Base-by-base conservation (phyloP, 148 eudicot genomes). In the Diospyros kaki region DNA sequence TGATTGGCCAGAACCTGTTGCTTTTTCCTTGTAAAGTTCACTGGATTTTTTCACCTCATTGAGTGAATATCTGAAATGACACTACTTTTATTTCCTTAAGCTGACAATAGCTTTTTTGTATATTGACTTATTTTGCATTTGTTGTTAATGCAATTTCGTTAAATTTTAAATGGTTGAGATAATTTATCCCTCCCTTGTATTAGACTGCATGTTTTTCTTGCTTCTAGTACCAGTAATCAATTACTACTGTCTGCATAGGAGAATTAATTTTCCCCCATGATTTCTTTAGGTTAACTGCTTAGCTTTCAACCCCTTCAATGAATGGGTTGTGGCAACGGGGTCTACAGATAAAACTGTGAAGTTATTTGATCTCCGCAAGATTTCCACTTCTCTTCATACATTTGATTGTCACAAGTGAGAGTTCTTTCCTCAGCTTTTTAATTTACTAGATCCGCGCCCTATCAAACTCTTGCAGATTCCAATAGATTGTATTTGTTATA, bases 381-480 rank as follows among this genome's bases (percentile, higher is more conserved):
- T 90, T 18, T 71, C 81, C 73, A 76, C 79, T 10, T 81, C 94
- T 64, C 80, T 90, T 14, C 91, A 86, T 80, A 88, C 92, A 70
- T 94, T 94, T 68, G 96, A 90, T 80, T 84, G 88, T 80, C 98
- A 94, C 93, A 90, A 91, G 97, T 91, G 86, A 84, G 86, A 68
- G 4, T 38, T 68, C 9, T 15, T 68, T 28, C 50, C n/a, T 45
- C 42, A 50, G 73, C 14, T 9, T 8, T 56, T 56, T 41, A 15
- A 10, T 52, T 52, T 42, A 12, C 13, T 13, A 45, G 46, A 50
- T 17, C 28, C 51, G 39, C 12, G 12, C 8, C 12, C 52, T 13
- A 55, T 2, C 15, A 2, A 28, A 52, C 43, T 52, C 18, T 64
- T 7, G 8, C n/a, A 70, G 17, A 69, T 62, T 39, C 11, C 3